Base-by-base conservation (phyloP, 2,329 filamentous ascomycete species). In the Stachybotrys chlorohalonatus region DNA sequence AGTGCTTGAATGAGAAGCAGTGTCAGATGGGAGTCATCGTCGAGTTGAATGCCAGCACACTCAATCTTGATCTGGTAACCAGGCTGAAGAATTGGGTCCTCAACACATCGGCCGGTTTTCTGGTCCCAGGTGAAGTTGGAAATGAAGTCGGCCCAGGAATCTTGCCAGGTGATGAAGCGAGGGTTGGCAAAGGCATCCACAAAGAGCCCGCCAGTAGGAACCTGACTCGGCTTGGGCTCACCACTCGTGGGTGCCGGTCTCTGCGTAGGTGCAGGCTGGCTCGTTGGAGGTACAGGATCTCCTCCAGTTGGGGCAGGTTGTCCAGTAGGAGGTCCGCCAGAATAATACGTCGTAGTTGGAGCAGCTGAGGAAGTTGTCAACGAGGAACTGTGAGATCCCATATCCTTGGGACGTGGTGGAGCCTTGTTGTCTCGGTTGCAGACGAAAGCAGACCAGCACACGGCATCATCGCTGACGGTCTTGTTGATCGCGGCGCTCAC, bases 381-480 rank as follows among this genome's bases (percentile, higher is more conserved):
- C 6, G 69, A 64, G n/a, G 69, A 71, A 13, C 68, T 68, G 13
- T 65, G 67, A 49, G 66, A 64, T 6, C 62, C 64, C 68, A 71
- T 70, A 51, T 70, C 69, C 8, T 62, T 63, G 46, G 70, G 69
- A 6, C 65, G 66, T 55, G 65, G 55, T 39, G 70, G 70, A 8
- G 70, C 58, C 6, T 62, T 54, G 16, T 65, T 61, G 24, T 71
- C 65, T 13, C 67, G 64, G 52, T 74, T 73, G 62, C 72, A 74
- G 56, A 74, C 68, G 59, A 74, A 74, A 4, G 72, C 72, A 46
- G 70, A 70, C 62, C 70, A 66, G 58, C 72, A 74, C 53, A 71
- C 63, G 8, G 70, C 66, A 50, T 73, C 66, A 32, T 66, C 53
- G 31, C 64, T 73, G 56, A 65, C 58, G 17, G 72, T 74, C 59